These are phyloP conservation scores for Didymella keratinophila DNA, from an alignment of 2,329 filamentous ascomycete species.

Conservation along the genomic window DNA sequence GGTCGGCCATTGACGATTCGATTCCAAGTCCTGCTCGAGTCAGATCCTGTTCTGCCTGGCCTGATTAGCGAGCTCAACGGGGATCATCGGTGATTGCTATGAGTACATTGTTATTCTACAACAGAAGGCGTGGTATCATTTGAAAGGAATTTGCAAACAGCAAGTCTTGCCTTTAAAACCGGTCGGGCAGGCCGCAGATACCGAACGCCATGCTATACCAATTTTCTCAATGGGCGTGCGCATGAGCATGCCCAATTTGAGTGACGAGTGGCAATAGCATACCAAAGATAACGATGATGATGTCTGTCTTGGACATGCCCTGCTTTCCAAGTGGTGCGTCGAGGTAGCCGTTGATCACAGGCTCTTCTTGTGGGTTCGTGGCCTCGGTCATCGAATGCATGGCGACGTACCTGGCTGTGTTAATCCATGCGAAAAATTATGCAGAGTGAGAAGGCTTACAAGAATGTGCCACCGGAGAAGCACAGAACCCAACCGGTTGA, in stretches of 20 bases:
- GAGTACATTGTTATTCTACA: constrained; percentile 18
- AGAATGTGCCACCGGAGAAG: constrained; percentile 95
- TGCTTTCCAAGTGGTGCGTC: constrained; percentile 59
- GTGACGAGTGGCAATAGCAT: constrained; percentile 82
- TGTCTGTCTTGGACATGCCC: constrained; percentile 60
- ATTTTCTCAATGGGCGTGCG: constrained; percentile 57
- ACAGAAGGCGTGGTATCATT: constrained; percentile 18
- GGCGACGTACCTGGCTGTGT: constrained; percentile 78
- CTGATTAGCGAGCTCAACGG: background rate
- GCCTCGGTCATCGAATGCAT: constrained; percentile 98
- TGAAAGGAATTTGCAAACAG: background rate
- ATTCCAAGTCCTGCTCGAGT: background rate
- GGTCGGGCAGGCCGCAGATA: background rate
- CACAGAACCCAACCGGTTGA: constrained; percentile 91
- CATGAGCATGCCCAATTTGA: constrained; percentile 72
- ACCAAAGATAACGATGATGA: constrained; percentile 72
- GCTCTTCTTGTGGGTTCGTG: constrained; percentile 45
- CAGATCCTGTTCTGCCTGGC: background rate
- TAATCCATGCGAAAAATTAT: constrained; percentile 18
- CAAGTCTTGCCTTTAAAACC: background rate
- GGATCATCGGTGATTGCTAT: background rate
- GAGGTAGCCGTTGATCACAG: constrained; percentile 60
- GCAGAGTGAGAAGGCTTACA: constrained; percentile 67
- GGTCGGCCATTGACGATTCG: background rate
- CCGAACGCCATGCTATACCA: constrained; percentile 3